These are phyloP conservation scores for Aspergillus cejpii DNA, from an alignment of 2,329 filamentous ascomycete genomes.

Conservation along the genomic window DNA sequence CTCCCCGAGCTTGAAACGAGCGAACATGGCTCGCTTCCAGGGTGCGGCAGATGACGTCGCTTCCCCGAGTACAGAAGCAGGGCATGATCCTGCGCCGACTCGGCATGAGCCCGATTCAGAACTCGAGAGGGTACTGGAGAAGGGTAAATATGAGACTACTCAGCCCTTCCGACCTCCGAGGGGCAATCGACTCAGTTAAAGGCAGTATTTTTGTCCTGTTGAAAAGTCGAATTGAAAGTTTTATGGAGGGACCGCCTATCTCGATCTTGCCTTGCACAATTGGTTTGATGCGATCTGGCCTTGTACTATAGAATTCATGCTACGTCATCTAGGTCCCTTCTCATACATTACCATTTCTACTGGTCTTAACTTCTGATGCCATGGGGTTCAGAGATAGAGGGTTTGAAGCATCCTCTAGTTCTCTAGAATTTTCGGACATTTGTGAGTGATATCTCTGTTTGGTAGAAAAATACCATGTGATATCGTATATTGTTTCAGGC, in stretches of 20 bases:
- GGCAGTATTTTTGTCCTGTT: neutral
- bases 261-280: neutral
- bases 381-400: too few relatives aligned
- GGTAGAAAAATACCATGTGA: neutral
- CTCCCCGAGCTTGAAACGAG: slow-evolving; percentile 31
- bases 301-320: slow-evolving; percentile 1
- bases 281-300: neutral
- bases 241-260: neutral
- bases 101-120: slow-evolving; percentile 70
- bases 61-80: slow-evolving; percentile 66
- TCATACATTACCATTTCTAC: too few relatives aligned
- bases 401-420: too few relatives aligned
- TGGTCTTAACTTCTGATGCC: too few relatives aligned
- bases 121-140: slow-evolving; percentile 60
- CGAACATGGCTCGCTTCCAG: slow-evolving; percentile 27
- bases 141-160: slow-evolving; percentile 82
- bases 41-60: slow-evolving; percentile 44
- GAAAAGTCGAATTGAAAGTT: neutral
- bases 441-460: too few relatives aligned
- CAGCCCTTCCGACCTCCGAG: slow-evolving; percentile 70
- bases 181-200: slow-evolving; percentile 73
- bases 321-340: neutral
- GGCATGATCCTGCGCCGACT: slow-evolving; percentile 76
- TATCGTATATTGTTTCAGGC: neutral
- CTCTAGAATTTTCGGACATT: too few relatives aligned